Evolutionary conservation across 768 basidiomycete genomes (phyloP).

Genomic region (Gyrodon lividus): DNA sequence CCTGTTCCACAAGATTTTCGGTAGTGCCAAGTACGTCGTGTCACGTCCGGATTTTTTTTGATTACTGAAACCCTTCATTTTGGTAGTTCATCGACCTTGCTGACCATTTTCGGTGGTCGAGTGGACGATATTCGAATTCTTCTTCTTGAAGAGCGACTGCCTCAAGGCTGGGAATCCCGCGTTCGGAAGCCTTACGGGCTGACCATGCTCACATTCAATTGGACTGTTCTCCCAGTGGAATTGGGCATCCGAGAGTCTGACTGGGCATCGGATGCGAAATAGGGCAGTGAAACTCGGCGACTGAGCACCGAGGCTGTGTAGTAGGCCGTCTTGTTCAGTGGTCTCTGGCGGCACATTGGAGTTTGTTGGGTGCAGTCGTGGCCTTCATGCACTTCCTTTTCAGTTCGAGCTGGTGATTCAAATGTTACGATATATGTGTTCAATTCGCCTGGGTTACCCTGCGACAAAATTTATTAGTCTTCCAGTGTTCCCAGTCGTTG

Average conservation of each 20-base stretch:
- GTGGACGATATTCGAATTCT: slow-evolving; percentile 53
- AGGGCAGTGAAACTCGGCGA: too few species aligned
- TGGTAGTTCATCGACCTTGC: slow-evolving; percentile 60
- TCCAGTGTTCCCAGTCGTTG: too few species aligned
- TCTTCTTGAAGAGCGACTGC: slow-evolving; percentile 66
- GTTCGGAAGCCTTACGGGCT: slow-evolving; percentile 54
- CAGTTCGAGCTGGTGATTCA: too few species aligned
- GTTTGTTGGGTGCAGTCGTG: too few species aligned
- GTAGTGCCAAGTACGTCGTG: slow-evolving; percentile 60
- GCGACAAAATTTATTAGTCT: too few species aligned
- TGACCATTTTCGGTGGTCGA: slow-evolving; percentile 68
- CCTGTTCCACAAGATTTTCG: slow-evolving; percentile 60
- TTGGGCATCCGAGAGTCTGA: slow-evolving; percentile 18
- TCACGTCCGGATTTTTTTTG: too few species aligned
- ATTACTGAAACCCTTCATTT: not conserved
- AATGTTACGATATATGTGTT: too few species aligned
- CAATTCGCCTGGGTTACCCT: too few species aligned
- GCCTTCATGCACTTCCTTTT: too few species aligned
- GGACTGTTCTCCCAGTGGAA: slow-evolving; percentile 26
- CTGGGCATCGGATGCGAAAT: slow-evolving; percentile 13
- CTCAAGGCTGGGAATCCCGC: slow-evolving; percentile 69
- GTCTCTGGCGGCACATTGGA: too few species aligned
- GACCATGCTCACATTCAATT: slow-evolving; percentile 60
- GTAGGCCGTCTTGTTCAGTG: too few species aligned
- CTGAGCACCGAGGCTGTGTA: too few species aligned